These are phyloP conservation scores for Vinca minor DNA, from an alignment of 257 asterid genomes.

Conservation along the genomic window DNA sequence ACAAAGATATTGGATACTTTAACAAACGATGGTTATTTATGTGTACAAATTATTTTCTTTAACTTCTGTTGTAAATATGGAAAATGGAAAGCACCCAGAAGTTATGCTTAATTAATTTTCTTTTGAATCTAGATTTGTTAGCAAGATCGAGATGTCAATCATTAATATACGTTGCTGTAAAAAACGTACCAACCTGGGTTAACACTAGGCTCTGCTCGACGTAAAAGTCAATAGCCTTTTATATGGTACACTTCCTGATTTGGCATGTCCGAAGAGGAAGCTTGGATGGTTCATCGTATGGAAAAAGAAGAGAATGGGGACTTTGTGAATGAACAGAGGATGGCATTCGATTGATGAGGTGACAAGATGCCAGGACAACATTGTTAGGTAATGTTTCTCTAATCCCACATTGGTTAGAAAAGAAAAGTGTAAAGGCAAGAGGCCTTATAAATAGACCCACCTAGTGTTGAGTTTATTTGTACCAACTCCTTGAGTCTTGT, in stretches of 20 bases:
- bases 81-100: not conserved
- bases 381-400: too few species aligned
- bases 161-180: not conserved
- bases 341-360: not conserved
- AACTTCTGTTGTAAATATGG: not conserved
- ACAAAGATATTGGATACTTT: not conserved
- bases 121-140: not conserved
- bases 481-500: too few species aligned
- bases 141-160: not conserved
- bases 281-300: too few species aligned
- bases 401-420: too few species aligned
- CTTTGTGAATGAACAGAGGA: not conserved
- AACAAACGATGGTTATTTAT: not conserved
- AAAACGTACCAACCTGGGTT: too few species aligned
- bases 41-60: not conserved
- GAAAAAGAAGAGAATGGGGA: too few species aligned
- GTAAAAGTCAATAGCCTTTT: not conserved
- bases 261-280: not conserved
- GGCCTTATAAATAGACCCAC: too few species aligned
- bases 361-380: too few species aligned
- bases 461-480: too few species aligned
- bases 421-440: too few species aligned
- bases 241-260: not conserved
- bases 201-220: not conserved
- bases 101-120: not conserved